phyloP scores from a whole-genome alignment of 495 filamentous ascomycete genomes.

The Penicillium alfredii region DNA sequence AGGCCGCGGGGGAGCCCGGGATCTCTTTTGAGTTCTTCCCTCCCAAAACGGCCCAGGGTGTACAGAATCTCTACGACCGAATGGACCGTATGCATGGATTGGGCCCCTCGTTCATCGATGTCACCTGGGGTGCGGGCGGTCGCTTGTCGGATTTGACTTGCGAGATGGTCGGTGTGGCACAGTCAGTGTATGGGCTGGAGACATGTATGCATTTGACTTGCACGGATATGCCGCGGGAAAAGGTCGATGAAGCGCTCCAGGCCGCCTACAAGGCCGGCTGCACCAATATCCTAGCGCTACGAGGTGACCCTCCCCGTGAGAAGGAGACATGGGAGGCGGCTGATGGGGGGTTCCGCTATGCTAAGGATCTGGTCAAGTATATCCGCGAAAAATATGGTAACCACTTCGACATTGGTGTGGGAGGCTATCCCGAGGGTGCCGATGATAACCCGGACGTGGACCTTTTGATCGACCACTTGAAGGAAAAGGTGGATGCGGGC shows the following conservation, averaged over 20 bases:
- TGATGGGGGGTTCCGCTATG: constrained; percentile 83
- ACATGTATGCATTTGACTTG: constrained; percentile 99
- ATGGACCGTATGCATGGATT: constrained; percentile 98
- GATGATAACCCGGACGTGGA: constrained; percentile 88
- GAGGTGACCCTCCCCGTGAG: constrained; percentile 93
- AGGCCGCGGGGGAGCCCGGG: constrained; percentile 65
- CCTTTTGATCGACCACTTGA: constrained; percentile 81
- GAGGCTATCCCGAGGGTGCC: constrained; percentile 93
- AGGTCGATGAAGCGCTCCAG: constrained; percentile 81
- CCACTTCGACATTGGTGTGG: constrained; percentile 97
- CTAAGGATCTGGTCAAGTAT: constrained; percentile 87
- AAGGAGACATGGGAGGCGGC: constrained; percentile 88
- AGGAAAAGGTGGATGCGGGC: constrained; percentile 96
- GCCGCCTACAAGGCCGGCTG: constrained; percentile 92
- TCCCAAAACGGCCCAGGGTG: constrained; percentile 95
- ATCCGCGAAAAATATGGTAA: constrained; percentile 85
- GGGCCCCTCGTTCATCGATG: constrained; percentile 92
- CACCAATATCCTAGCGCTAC: constrained; percentile 92
- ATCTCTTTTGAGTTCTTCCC: constrained; percentile 99
- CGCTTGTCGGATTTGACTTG: constrained; percentile 84
- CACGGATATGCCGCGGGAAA: constrained; percentile 92
- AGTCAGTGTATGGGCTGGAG: constrained; percentile 93
- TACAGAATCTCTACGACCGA: constrained; percentile 98
- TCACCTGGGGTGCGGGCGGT: constrained; percentile 98
- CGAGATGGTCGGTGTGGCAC: constrained; percentile 96